These are phyloP conservation scores for Leucosporidium yakuticum DNA, from an alignment of 768 basidiomycete species.

Conservation along the genomic window DNA sequence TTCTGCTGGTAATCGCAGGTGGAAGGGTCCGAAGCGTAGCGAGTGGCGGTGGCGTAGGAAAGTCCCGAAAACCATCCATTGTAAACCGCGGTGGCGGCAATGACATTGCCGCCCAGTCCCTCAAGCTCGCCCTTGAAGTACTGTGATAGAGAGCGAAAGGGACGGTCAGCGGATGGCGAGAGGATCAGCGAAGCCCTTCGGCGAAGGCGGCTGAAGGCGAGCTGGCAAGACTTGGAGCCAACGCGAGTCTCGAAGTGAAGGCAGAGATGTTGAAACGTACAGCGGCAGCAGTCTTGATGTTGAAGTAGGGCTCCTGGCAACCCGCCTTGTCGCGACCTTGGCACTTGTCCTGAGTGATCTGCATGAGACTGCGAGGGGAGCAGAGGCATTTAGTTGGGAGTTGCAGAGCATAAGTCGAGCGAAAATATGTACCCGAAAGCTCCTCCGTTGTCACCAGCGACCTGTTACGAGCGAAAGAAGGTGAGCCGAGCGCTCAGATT, in stretches of 20 bases:
- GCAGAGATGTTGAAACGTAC: no score
- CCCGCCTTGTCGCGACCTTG: slow-evolving; percentile 14
- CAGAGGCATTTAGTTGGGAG: background rate
- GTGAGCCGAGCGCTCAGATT: no score
- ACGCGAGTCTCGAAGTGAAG: no score
- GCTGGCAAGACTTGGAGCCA: no score
- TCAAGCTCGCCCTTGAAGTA: slow-evolving; percentile 27
- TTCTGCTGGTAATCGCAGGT: slow-evolving; percentile 19
- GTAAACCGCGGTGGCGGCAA: slow-evolving; percentile 20
- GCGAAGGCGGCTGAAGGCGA: no score
- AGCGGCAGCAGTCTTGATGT: slow-evolving; percentile 10
- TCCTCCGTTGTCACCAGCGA: slow-evolving; percentile 19
- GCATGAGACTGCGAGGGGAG: background rate
- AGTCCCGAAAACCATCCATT: slow-evolving; percentile 5
- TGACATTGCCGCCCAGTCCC: slow-evolving; percentile 11
- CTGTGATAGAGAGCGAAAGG: no score
- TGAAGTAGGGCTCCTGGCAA: slow-evolving; percentile 34
- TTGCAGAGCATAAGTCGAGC: background rate
- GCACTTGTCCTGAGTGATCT: slow-evolving; percentile 39
- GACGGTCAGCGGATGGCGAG: no score
- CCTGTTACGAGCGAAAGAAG: no score
- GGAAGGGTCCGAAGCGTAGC: background rate
- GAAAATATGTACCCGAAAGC: slow-evolving; percentile 12
- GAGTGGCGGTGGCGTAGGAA: slow-evolving; percentile 8
- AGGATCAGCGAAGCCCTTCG: no score